A percentile compares a stretch with the other conserved stretches of the same genome.
These are phyloP conservation scores for Fusarium lyarnte DNA, from an alignment of 2,329 filamentous ascomycete genomes.

Conservation along the genomic window DNA sequence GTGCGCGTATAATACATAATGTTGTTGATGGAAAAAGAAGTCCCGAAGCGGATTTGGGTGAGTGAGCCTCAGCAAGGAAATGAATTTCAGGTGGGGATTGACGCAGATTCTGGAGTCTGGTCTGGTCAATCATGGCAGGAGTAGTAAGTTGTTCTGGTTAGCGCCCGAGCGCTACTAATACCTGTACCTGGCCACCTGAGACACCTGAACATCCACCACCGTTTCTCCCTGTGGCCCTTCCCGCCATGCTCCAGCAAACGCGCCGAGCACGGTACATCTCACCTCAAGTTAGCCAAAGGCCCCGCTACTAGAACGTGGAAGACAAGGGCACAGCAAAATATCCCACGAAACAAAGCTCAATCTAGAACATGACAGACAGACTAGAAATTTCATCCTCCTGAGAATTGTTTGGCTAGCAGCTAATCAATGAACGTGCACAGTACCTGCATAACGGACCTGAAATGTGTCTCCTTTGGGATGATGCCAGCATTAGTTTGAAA, in stretches of 20 bases:
- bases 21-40: constrained; percentile 38
- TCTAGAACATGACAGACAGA: constrained; percentile 4
- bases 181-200: constrained; percentile 24
- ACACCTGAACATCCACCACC: constrained; percentile 32
- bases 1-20: constrained; percentile 18
- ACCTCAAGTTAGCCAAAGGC: background rate
- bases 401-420: background rate
- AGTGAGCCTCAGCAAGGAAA: constrained; percentile 4
- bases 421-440: background rate
- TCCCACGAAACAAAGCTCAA: constrained; percentile 36
- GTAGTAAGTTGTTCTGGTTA: background rate
- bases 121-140: background rate
- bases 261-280: background rate
- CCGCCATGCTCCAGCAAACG: background rate
- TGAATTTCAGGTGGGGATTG: background rate
- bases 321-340: constrained; percentile 20
- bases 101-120: background rate
- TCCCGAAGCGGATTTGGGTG: background rate
- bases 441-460: constrained; percentile 30
- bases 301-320: constrained; percentile 24
- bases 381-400: constrained; percentile 7
- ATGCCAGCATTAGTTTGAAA: constrained; percentile 9
- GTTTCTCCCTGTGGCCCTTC: constrained; percentile 18
- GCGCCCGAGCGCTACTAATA: constrained; percentile 4
- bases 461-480: constrained; percentile 16